These are phyloP conservation scores for Terana coerulea DNA, from an alignment of 768 basidiomycete genomes.

Conservation along the genomic window DNA sequence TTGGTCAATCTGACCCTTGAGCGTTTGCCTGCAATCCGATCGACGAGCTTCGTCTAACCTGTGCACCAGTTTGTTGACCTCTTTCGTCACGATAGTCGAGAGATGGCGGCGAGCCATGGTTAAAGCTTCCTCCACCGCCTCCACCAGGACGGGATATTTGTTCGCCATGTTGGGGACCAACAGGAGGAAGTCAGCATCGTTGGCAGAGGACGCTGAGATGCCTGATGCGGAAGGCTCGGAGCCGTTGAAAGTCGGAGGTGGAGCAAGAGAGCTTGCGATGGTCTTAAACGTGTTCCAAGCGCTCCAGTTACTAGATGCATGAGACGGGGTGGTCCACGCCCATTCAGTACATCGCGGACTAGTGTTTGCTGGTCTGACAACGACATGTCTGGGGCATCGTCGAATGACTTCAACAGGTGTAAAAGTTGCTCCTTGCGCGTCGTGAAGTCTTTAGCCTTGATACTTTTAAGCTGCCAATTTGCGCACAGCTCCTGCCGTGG, in stretches of 20 bases:
- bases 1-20: neutral
- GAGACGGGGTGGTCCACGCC: neutral
- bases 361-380: neutral
- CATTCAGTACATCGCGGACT: neutral
- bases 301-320: too few species aligned
- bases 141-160: conserved; percentile 6
- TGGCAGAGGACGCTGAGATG: too few species aligned
- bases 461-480: neutral
- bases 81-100: neutral
- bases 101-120: neutral
- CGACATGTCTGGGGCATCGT: neutral
- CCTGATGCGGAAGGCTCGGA: too few species aligned
- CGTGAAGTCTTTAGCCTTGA: neutral
- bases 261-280: too few species aligned
- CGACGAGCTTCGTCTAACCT: conserved; percentile 2
- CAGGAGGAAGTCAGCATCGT: conserved; percentile 3
- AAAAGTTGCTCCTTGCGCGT: neutral
- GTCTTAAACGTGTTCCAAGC: too few species aligned
- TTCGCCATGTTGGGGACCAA: neutral
- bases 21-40: conserved; percentile 1
- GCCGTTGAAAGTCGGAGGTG: too few species aligned
- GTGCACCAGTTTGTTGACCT: neutral
- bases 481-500: neutral
- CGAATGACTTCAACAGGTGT: neutral
- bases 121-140: neutral